Conservation (phyloP, 202 grass and related monocot genomes). For the Schoenoplectus tabernaemontani region DNA sequence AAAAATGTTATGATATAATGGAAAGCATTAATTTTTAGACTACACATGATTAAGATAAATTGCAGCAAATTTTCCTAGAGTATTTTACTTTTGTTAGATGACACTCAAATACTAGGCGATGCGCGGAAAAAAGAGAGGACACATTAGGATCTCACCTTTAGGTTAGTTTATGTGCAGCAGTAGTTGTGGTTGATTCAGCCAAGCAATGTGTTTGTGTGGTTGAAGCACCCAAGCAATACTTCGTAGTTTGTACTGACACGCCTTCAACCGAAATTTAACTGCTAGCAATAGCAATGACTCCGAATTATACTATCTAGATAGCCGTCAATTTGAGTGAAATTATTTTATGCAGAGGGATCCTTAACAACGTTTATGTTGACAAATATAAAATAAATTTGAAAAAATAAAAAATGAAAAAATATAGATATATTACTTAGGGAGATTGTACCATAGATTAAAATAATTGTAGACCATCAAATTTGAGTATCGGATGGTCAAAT, state of each 20-base stretch:
- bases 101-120: neutral
- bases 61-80: neutral
- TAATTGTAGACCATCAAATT: too few relatives aligned
- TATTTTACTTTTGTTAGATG: neutral
- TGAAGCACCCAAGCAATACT: conserved; percentile 11
- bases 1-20: neutral
- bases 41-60: too few relatives aligned
- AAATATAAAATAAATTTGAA: too few relatives aligned
- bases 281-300: conserved; percentile 5
- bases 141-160: neutral
- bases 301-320: neutral
- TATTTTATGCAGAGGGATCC: too few relatives aligned
- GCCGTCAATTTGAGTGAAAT: neutral
- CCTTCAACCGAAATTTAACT: neutral
- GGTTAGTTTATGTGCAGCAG: neutral
- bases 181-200: conserved; percentile 5
- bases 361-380: too few relatives aligned
- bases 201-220: conserved; percentile 21
- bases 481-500: too few relatives aligned
- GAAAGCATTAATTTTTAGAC: neutral
- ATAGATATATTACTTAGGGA: too few relatives aligned
- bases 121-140: neutral
- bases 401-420: too few relatives aligned
- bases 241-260: neutral
- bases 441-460: too few relatives aligned